Percentiles rank a stretch among this genome's conserved stretches.
Evolutionary conservation across 495 filamentous ascomycete genomes (phyloP).

Genomic region (Penicillium alfredii): DNA sequence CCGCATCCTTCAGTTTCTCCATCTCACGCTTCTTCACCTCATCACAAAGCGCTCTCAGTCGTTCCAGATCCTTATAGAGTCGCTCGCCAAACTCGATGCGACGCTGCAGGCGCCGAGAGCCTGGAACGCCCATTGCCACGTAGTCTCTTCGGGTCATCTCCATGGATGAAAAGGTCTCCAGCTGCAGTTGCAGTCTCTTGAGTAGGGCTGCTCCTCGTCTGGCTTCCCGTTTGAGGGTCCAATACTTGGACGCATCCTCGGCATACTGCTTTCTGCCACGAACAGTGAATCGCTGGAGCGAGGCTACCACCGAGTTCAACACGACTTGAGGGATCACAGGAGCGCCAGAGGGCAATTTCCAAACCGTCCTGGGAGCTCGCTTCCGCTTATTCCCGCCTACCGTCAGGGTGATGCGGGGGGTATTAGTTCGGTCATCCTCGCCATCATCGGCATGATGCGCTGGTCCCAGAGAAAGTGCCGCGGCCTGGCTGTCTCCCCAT

Average conservation of each 20-base stretch:
- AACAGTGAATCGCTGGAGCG: conserved; percentile 72
- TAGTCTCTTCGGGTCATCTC: conserved; percentile 93
- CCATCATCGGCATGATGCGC: conserved; percentile 47
- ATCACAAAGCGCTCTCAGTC: conserved; percentile 61
- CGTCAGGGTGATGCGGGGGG: conserved; percentile 50
- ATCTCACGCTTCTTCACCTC: conserved; percentile 65
- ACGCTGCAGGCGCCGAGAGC: conserved; percentile 66
- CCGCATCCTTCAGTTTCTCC: conserved; percentile 67
- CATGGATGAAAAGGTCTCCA: conserved; percentile 88
- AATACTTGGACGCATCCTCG: conserved; percentile 90
- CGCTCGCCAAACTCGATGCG: conserved; percentile 82
- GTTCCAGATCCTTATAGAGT: conserved; percentile 69
- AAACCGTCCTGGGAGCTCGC: conserved; percentile 63
- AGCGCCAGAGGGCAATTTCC: conserved; percentile 92
- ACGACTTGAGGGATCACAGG: conserved; percentile 87
- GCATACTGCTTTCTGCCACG: conserved; percentile 86
- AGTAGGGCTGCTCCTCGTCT: conserved; percentile 84
- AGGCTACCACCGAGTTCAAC: conserved; percentile 70
- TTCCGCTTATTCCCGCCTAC: conserved; percentile 74
- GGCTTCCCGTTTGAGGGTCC: conserved; percentile 94
- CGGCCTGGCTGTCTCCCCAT: conserved; percentile 87
- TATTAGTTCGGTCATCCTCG: conserved; percentile 30
- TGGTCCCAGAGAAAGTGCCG: conserved; percentile 72
- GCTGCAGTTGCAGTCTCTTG: conserved; percentile 83
- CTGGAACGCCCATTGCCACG: conserved; percentile 79